These are phyloP conservation scores for Leptosphaerulina australis DNA, from an alignment of 2,329 filamentous ascomycete genomes.

Conservation along the genomic window DNA sequence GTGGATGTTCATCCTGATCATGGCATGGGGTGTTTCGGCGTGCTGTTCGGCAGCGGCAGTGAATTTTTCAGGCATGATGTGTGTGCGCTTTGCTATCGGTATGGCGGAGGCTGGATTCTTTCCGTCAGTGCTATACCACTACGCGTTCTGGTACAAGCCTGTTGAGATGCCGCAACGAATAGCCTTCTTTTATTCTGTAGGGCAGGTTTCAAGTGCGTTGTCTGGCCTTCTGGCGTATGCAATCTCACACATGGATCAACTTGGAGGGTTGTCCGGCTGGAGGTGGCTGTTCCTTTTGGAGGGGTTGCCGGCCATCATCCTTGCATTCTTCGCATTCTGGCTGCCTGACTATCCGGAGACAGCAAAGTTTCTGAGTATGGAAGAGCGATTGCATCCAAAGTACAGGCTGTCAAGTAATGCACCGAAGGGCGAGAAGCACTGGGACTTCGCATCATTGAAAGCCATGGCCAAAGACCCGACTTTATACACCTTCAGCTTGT, in stretches of 20 bases:
- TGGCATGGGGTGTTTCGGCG: constrained; percentile 34
- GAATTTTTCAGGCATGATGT: constrained; percentile 31
- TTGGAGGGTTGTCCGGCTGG: constrained; percentile 48
- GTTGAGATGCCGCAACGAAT: constrained; percentile 29
- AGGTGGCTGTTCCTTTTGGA: constrained; percentile 35
- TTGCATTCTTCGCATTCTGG: constrained; percentile 22
- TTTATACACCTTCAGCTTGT: constrained; percentile 26
- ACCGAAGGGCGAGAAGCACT: constrained; percentile 22
- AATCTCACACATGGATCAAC: constrained; percentile 65
- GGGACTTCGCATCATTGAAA: constrained; percentile 26
- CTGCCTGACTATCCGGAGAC: constrained; percentile 26
- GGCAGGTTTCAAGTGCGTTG: constrained; percentile 23
- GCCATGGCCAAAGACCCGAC: constrained; percentile 23
- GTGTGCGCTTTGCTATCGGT: constrained; percentile 29
- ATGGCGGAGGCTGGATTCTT: constrained; percentile 26
- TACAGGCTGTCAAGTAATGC: constrained; percentile 18
- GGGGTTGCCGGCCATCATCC: constrained; percentile 24
- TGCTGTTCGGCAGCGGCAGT: constrained; percentile 25
- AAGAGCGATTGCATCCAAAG: constrained; percentile 22
- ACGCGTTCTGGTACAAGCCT: constrained; percentile 58
- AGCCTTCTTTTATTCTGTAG: constrained; percentile 58
- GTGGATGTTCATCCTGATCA: constrained; percentile 31
- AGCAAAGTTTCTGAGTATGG: constrained; percentile 23
- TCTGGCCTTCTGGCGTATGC: constrained; percentile 54
- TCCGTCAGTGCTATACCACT: constrained; percentile 51